phyloP scores from a whole-genome alignment of 2,329 filamentous ascomycete species.

The Hymenoscyphus fraxineus region DNA sequence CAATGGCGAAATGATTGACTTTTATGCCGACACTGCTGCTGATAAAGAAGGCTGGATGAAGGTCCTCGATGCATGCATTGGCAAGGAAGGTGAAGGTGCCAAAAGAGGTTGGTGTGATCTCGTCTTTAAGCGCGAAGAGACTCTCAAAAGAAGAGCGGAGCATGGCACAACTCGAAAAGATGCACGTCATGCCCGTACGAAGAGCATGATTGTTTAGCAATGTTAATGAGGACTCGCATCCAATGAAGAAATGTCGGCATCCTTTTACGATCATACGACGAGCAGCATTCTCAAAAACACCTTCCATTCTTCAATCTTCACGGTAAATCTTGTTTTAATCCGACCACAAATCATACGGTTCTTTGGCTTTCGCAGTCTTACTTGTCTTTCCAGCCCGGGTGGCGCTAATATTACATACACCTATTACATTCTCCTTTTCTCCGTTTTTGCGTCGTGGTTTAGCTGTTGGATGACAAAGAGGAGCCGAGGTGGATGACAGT shows the following conservation, averaged over 20 bases:
- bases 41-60: conserved; percentile 96
- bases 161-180: conserved; percentile 23
- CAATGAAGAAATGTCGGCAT: conserved; percentile 7
- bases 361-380: conserved; percentile 8
- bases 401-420: conserved; percentile 5
- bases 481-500: neutral
- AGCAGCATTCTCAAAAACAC: neutral
- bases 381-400: conserved; percentile 6
- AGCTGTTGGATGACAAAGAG: neutral
- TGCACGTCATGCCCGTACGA: conserved; percentile 30
- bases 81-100: conserved; percentile 46
- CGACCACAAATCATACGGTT: conserved; percentile 7
- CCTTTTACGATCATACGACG: conserved; percentile 10
- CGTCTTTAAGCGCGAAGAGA: conserved; percentile 58
- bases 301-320: conserved; percentile 11
- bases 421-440: neutral
- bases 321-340: conserved; percentile 9
- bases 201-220: conserved; percentile 30
- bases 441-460: neutral
- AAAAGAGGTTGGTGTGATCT: conserved; percentile 64
- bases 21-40: conserved; percentile 78
- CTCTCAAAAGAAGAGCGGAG: conserved; percentile 24
- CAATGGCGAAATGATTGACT: conserved; percentile 88
- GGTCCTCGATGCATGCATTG: conserved; percentile 68
- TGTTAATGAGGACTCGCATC: conserved; percentile 3